A percentile compares a stretch with the other conserved stretches of the same genome.
phyloP scores from a whole-genome alignment of 495 filamentous ascomycete genomes.

The Recurvomyces mirabilis region DNA sequence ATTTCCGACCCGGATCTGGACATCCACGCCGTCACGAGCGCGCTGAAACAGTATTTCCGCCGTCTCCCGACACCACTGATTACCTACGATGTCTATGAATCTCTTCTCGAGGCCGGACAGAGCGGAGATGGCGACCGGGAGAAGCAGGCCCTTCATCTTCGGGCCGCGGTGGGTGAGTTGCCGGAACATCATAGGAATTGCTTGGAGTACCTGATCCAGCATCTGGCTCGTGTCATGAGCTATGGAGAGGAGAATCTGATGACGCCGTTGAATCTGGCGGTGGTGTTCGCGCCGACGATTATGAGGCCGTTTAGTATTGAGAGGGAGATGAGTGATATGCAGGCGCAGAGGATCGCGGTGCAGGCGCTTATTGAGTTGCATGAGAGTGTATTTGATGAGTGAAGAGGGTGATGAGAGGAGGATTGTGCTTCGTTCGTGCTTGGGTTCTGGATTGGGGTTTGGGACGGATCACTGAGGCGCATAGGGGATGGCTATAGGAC shows the following conservation, averaged over 20 bases:
- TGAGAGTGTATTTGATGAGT: constrained; percentile 24
- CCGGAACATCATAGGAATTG: constrained; percentile 75
- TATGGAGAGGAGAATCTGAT: constrained; percentile 80
- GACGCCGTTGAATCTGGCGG: constrained; percentile 88
- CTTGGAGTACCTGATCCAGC: constrained; percentile 88
- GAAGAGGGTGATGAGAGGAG: constrained; percentile 1
- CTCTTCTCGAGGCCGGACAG: constrained; percentile 58
- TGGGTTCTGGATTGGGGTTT: too few relatives aligned
- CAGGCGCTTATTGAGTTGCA: constrained; percentile 39
- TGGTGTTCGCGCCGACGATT: constrained; percentile 96
- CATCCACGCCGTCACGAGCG: constrained; percentile 91
- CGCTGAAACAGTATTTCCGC: constrained; percentile 95
- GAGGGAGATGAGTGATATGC: constrained; percentile 91
- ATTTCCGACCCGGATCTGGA: constrained; percentile 89
- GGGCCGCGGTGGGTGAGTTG: constrained; percentile 59
- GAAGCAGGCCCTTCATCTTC: constrained; percentile 56
- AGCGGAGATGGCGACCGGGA: constrained; percentile 49
- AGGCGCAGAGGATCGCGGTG: constrained; percentile 78
- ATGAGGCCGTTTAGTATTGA: constrained; percentile 82
- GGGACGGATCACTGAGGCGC: too few relatives aligned
- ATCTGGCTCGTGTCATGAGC: constrained; percentile 77
- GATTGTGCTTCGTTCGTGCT: too few relatives aligned
- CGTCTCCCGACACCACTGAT: constrained; percentile 85
- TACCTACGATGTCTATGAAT: constrained; percentile 86
- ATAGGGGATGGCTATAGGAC: too few relatives aligned